Percentiles rank a stretch among this genome's conserved stretches.
These are phyloP conservation scores for Lactarius sp. DNA, from an alignment of 768 basidiomycete species.

Conservation along the genomic window DNA sequence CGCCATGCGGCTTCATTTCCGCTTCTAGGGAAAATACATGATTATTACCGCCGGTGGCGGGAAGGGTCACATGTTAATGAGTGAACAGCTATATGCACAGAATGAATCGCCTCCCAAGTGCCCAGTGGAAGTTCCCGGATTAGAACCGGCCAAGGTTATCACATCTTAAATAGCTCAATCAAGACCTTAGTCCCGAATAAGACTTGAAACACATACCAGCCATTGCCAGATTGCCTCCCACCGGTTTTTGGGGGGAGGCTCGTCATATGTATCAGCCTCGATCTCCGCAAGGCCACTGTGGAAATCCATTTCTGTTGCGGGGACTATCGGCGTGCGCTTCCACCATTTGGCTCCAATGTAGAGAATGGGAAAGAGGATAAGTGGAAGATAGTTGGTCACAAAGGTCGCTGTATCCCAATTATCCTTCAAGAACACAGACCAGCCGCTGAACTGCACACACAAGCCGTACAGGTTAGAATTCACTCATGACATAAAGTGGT, in stretches of 20 bases:
- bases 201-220: constrained; percentile 50
- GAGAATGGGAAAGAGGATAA: constrained; percentile 65
- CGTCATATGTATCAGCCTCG: constrained; percentile 45
- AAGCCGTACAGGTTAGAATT: no score
- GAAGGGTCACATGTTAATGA: no score
- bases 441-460: constrained; percentile 42
- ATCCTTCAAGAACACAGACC: constrained; percentile 47
- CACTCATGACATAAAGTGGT: no score
- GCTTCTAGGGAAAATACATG: no score
- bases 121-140: no score
- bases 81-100: no score
- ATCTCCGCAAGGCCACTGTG: constrained; percentile 45
- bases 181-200: no score
- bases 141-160: no score
- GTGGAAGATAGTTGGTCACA: constrained; percentile 76
- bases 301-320: constrained; percentile 79
- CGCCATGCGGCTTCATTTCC: no score
- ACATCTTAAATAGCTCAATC: no score
- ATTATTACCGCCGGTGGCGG: no score
- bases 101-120: no score
- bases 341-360: constrained; percentile 57
- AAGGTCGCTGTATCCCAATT: constrained; percentile 61
- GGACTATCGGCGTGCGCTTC: constrained; percentile 40
- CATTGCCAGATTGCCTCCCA: constrained; percentile 70
- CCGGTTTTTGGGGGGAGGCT: constrained; percentile 64